Evolutionary conservation across 495 filamentous ascomycete species (phyloP).

Genomic region (Tuber microsphaerosporum): DNA sequence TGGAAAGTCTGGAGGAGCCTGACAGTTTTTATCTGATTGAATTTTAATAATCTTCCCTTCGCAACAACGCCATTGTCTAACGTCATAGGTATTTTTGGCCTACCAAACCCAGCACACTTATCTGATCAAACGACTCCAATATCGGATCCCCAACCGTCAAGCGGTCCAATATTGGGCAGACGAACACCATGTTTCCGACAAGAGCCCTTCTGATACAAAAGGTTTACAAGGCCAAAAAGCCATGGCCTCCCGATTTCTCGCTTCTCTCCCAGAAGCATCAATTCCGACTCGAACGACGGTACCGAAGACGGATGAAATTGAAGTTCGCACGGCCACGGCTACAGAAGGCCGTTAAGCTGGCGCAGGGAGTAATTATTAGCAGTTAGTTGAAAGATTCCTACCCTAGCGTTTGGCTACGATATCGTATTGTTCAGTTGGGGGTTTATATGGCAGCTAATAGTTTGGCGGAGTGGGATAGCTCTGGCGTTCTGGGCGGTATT

Average conservation of each 20-base stretch:
- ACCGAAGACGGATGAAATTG: slow-evolving; percentile 61
- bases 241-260: slow-evolving; percentile 88
- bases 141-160: neutral
- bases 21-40: neutral
- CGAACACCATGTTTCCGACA: slow-evolving; percentile 25
- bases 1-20: neutral
- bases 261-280: slow-evolving; percentile 74
- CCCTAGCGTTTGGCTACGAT: neutral
- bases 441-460: slow-evolving; percentile 1
- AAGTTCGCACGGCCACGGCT: slow-evolving; percentile 68
- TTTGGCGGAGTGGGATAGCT: slow-evolving; percentile 45
- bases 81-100: neutral
- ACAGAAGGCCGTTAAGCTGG: slow-evolving; percentile 62
- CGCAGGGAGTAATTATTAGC: slow-evolving; percentile 59
- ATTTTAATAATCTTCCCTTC: neutral
- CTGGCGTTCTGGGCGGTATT: slow-evolving; percentile 65
- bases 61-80: neutral
- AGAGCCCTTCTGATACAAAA: slow-evolving; percentile 12
- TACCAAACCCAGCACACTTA: neutral
- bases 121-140: neutral
- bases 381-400: slow-evolving; percentile 49
- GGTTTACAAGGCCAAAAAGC: slow-evolving; percentile 66
- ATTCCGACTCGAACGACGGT: slow-evolving; percentile 72
- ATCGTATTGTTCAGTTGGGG: neutral
- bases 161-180: neutral